Conservation (phyloP, 2,329 filamentous ascomycete genomes). For the Clarireedia monteithiana region DNA sequence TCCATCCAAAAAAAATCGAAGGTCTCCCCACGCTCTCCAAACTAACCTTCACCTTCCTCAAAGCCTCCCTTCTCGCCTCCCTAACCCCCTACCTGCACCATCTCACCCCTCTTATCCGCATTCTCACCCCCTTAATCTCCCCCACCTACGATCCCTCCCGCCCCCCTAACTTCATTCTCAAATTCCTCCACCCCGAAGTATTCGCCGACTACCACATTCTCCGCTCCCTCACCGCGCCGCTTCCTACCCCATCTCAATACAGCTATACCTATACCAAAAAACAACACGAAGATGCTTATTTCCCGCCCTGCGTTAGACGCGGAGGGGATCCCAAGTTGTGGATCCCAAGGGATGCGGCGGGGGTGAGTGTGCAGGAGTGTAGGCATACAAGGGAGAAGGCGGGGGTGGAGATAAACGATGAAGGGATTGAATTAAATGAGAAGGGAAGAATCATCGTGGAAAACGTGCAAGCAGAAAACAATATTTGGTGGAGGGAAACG, state of each 20-base stretch:
- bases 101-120: not conserved
- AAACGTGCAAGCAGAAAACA: conserved; percentile 14
- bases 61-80: not conserved
- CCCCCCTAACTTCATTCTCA: conserved; percentile 37
- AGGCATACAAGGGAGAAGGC: conserved; percentile 43
- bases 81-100: not conserved
- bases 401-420: conserved; percentile 50
- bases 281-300: conserved; percentile 43
- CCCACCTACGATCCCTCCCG: conserved; percentile 26
- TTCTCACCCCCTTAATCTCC: conserved; percentile 14
- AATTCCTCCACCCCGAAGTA: conserved; percentile 51
- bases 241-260: conserved; percentile 41
- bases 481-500: not conserved
- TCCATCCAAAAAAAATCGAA: not conserved
- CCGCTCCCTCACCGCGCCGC: conserved; percentile 29
- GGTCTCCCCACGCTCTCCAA: conserved; percentile 7
- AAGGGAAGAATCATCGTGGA: conserved; percentile 12
- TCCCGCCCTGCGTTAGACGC: conserved; percentile 49
- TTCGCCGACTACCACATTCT: conserved; percentile 48
- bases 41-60: conserved; percentile 7
- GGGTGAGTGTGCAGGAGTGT: conserved; percentile 49
- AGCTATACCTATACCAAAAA: conserved; percentile 36
- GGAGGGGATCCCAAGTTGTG: conserved; percentile 44
- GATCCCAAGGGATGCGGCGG: conserved; percentile 51
- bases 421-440: conserved; percentile 48